phyloP scores from a whole-genome alignment of 164 flowering plant species.

The Buxus sempervirens region DNA sequence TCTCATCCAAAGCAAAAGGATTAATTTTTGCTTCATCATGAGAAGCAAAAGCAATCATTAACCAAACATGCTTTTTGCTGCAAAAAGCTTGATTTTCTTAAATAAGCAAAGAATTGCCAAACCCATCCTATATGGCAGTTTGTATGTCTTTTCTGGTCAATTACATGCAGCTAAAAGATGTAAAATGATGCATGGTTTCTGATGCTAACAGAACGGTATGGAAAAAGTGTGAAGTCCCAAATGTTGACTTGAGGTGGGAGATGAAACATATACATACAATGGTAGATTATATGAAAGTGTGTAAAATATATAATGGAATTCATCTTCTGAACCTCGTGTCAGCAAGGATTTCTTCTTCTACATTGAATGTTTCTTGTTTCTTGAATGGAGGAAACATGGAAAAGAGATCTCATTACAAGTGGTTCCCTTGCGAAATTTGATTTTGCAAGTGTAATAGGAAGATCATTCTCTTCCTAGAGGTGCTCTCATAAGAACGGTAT shows the following conservation, averaged over 20 bases:
- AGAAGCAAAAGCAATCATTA: too few species aligned
- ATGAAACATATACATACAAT: too few species aligned
- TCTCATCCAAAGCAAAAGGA: too few species aligned
- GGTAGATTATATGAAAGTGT: too few species aligned
- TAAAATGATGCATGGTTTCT: not conserved
- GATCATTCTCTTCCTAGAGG: not conserved
- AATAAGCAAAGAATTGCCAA: too few species aligned
- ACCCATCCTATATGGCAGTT: too few species aligned
- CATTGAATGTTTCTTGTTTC: not conserved
- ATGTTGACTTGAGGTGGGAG: not conserved
- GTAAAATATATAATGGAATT: not conserved
- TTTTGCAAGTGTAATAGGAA: too few species aligned
- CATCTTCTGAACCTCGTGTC: not conserved
- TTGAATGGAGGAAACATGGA: not conserved
- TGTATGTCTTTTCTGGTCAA: not conserved
- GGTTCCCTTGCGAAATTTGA: not conserved
- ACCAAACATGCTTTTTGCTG: too few species aligned
- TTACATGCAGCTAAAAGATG: not conserved
- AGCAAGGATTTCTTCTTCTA: not conserved
- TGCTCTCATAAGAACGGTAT: not conserved
- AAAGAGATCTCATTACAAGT: not conserved
- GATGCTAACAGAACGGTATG: not conserved
- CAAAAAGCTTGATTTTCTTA: too few species aligned
- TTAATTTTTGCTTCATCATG: too few species aligned
- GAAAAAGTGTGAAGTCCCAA: not conserved